Base-by-base conservation (phyloP, 2,329 filamentous ascomycete species). In the Fusarium tanahbumbuense region DNA sequence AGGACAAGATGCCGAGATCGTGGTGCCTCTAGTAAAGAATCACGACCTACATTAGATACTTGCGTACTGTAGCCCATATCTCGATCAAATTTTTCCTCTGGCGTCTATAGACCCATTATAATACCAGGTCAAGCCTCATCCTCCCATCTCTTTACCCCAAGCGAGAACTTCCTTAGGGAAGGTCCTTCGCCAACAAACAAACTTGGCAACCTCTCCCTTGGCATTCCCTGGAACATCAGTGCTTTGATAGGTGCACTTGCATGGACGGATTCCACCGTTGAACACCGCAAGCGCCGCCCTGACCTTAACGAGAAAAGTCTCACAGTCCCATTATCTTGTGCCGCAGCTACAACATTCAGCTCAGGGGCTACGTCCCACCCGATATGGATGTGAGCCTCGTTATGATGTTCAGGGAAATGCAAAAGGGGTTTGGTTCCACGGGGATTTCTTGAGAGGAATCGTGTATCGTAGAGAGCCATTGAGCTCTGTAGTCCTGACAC, bases 401-500 rank as follows among this genome's bases (percentile, higher is more conserved):
- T 91, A 30, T 75, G 73, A 75, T 88, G 88, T 5, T 76, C 80
- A 0, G 81, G 78, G 61, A 90, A 89, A 1, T 56, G 56, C 11
- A 89, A 73, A 3, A 87, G 71, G 0, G 87, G 82, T 8, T 50
- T 65, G 1, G 77, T 73, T 8, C 72, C 67, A 54, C 73, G 72
- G 3, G 69, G 46, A 8, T 62, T 63, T 41, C 55, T 41, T 44
- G 46, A 58, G 23, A 72, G 54, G 68, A 82, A 87, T 3, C 89
- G 86, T 32, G 86, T 65, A 67, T 91, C 89, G 71, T 89, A 91
- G 8, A 89, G 77, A 2, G 81, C 80, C 79, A 91, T 85, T 56
- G 73, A 79, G 73, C 81, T 82, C 32, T 77, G 72, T 3, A 88
- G 77, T 2, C 88, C 87, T 0, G 86, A 83, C 6, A 85, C 84